A percentile compares a stretch with the other conserved stretches of the same genome.
These are phyloP conservation scores for Athelia sp. DNA, from an alignment of 1,284 basidiomycete species.

Conservation along the genomic window DNA sequence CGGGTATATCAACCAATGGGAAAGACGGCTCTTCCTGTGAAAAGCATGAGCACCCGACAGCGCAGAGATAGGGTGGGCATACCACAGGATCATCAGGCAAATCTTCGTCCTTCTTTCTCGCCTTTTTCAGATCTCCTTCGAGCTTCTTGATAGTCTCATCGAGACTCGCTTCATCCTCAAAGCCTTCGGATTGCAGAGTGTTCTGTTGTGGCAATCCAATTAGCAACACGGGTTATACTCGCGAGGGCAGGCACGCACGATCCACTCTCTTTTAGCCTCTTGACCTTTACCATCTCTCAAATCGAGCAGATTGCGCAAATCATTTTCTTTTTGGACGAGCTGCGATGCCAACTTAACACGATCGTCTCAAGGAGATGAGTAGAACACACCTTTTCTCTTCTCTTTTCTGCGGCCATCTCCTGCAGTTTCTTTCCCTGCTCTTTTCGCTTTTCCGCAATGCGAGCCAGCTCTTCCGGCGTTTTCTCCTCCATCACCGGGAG, in stretches of 20 bases:
- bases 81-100: conserved; percentile 55
- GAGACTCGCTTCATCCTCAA: conserved; percentile 62
- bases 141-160: conserved; percentile 78
- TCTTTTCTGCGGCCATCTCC: conserved; percentile 86
- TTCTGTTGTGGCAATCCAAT: conserved; percentile 31
- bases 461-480: conserved; percentile 85
- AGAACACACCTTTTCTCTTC: conserved; percentile 75
- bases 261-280: conserved; percentile 77
- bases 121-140: conserved; percentile 61
- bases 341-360: conserved; percentile 21
- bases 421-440: conserved; percentile 88
- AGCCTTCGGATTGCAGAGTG: conserved; percentile 66
- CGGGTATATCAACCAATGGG: conserved; percentile 87
- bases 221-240: neutral
- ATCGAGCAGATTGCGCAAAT: conserved; percentile 67
- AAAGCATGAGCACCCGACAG: neutral
- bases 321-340: conserved; percentile 79
- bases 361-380: neutral
- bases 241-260: conserved; percentile 31
- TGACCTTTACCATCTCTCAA: conserved; percentile 62
- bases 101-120: conserved; percentile 69
- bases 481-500: conserved; percentile 76
- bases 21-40: conserved; percentile 79
- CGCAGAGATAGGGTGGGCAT: conserved; percentile 13
- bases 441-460: conserved; percentile 72